Evolutionary conservation across 2,329 filamentous ascomycete genomes (phyloP).

Genomic region (Zasmidium angulare): DNA sequence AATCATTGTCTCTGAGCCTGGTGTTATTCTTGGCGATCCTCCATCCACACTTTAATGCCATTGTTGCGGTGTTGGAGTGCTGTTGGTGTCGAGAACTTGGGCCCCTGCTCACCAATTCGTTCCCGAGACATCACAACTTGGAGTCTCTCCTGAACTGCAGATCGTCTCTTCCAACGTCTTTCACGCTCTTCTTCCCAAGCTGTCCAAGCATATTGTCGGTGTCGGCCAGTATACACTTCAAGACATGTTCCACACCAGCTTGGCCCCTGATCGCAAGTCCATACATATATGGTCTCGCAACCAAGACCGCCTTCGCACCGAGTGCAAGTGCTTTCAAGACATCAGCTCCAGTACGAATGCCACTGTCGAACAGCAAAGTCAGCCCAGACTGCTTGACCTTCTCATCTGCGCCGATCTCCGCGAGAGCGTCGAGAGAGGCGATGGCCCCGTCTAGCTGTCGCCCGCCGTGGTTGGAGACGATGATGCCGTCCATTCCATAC

Average conservation of each 20-base stretch:
- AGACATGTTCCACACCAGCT: constrained; percentile 50
- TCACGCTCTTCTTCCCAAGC: constrained; percentile 20
- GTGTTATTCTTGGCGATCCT: no score
- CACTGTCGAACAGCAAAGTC: constrained; percentile 54
- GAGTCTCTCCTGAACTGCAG: constrained; percentile 19
- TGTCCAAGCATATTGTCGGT: constrained; percentile 26
- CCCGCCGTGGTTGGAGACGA: constrained; percentile 57
- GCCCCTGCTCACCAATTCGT: no score
- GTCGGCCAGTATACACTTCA: constrained; percentile 25
- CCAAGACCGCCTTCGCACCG: constrained; percentile 59
- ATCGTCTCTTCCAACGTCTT: constrained; percentile 22
- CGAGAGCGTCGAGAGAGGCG: constrained; percentile 55
- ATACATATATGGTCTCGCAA: constrained; percentile 60
- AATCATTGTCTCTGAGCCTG: no score
- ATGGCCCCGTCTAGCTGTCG: constrained; percentile 54
- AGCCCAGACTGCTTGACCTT: constrained; percentile 40
- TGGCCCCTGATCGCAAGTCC: constrained; percentile 59
- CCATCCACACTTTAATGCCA: no score
- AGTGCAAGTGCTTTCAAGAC: constrained; percentile 54
- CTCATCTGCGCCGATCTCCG: constrained; percentile 63
- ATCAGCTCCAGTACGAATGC: constrained; percentile 52
- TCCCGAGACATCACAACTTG: constrained; percentile 19
- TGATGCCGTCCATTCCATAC: constrained; percentile 51
- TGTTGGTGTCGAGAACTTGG: no score
- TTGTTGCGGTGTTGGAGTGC: no score